These are phyloP conservation scores for Penicillium verhagenii DNA, from an alignment of 495 filamentous ascomycete genomes.

Conservation along the genomic window DNA sequence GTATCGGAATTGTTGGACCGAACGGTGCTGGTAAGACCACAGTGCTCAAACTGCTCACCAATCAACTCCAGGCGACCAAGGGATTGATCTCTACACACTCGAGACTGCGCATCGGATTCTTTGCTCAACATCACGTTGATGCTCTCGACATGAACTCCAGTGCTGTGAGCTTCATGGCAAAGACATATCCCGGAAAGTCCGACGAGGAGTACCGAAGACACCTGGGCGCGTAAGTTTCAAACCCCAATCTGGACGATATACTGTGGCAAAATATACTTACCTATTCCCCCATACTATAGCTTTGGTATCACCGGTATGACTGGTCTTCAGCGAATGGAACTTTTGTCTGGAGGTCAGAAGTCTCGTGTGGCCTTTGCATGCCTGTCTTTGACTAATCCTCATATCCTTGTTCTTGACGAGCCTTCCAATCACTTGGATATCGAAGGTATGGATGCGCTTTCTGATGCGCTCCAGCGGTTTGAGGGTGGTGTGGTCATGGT, in stretches of 20 bases:
- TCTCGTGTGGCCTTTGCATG: constrained; percentile 97
- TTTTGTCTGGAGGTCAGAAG: constrained; percentile 97
- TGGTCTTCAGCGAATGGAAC: constrained; percentile 91
- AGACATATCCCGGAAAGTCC: constrained; percentile 81
- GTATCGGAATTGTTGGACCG: constrained; percentile 96
- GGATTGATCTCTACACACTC: constrained; percentile 86
- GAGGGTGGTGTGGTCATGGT: constrained; percentile 97
- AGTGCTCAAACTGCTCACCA: constrained; percentile 89
- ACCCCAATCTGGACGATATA: background rate
- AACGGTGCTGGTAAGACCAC: constrained; percentile 99
- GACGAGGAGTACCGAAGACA: constrained; percentile 98
- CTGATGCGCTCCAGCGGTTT: constrained; percentile 78
- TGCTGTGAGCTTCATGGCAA: constrained; percentile 94
- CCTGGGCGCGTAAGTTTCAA: constrained; percentile 68
- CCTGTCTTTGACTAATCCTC: constrained; percentile 85
- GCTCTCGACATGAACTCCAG: constrained; percentile 85
- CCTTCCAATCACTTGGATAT: constrained; percentile 99
- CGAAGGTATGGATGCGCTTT: constrained; percentile 96
- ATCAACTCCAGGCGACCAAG: constrained; percentile 71
- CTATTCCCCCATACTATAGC: constrained; percentile 19
- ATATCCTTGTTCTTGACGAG: constrained; percentile 97
- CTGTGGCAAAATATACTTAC: background rate
- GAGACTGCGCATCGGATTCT: constrained; percentile 88
- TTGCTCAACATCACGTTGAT: constrained; percentile 98
- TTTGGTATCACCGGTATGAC: constrained; percentile 99